These are phyloP conservation scores for Physcomitrellopsis africana DNA, from an alignment of 225 moss, liverwort and hornwort genomes.

Conservation along the genomic window DNA sequence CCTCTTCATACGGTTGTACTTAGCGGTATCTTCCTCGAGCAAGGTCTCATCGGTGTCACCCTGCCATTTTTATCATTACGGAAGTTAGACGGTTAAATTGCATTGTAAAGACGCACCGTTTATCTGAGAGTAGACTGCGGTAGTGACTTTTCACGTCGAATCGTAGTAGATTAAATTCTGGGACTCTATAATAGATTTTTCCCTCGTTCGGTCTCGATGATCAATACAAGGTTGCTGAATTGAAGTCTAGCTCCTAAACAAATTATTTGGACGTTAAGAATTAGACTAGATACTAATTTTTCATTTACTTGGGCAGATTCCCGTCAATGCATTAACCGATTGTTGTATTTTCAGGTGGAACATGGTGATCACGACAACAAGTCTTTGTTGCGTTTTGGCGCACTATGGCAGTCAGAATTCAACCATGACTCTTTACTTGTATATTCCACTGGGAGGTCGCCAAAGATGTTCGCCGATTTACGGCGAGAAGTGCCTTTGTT, in stretches of 20 bases:
- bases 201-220: neutral
- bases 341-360: slow-evolving; percentile 59
- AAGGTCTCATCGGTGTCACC: neutral
- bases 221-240: neutral
- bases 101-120: slow-evolving; percentile 1
- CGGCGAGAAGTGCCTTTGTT: slow-evolving; percentile 63
- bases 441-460: slow-evolving; percentile 65
- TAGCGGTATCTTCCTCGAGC: neutral
- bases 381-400: slow-evolving; percentile 63
- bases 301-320: slow-evolving; percentile 1
- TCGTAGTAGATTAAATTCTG: neutral
- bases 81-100: slow-evolving; percentile 2
- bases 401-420: slow-evolving; percentile 68
- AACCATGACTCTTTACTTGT: slow-evolving; percentile 72
- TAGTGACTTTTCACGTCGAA: neutral
- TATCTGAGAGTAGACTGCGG: neutral
- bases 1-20: neutral
- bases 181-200: neutral
- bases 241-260: neutral
- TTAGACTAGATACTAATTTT: neutral
- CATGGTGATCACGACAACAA: slow-evolving; percentile 46
- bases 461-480: slow-evolving; percentile 59
- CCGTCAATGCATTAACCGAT: neutral
- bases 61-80: neutral
- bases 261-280: neutral